Evolutionary conservation across 1,284 basidiomycete species (phyloP), one percentile per base, ranked within the genome.

Genomic region (Ustilago cynodontis): DNA sequence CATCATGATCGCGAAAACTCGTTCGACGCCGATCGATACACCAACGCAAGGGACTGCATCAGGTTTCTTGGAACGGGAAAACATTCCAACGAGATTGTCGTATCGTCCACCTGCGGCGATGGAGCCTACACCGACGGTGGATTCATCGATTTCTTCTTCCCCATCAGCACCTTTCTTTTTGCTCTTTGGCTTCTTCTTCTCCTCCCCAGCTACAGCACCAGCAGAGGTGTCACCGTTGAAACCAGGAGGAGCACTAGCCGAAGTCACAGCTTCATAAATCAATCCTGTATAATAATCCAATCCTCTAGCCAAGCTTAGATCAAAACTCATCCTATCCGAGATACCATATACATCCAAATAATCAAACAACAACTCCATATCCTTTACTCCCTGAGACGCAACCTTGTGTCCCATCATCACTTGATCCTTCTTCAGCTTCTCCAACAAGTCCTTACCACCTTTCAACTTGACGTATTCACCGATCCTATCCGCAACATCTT

Each of bases 221-320:
- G 51, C 51, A 29, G 66, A 24, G 67, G 80, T 58, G 2, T 87
- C 78, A 4, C 83, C 80, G 24, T 84, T 70, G 88, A 93, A 90
- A 9, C 91, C 90, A 1, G 96, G 94, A 1, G 96, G 95, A 0
- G 95, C 95, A 10, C 95, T 98, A 1, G 91, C 93, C 81, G 94
- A 94, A 26, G 94, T 93, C 80, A 95, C 90, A 45, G 94, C 97
- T 87, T 99, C 97, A 88, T 98, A 98, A 86, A 99, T 99, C 83
- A 99, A 92, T 43, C 97, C 96, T 1, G 96, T 99, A 88, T 99
- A 98, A 88, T 99, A 99, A 87, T 99, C 97, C 39, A 99, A 90
- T 26, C 96, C 96, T 37, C 97, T 92, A 9, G 97, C 97, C 24
- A 99, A 90, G 9, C 94, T 96, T 80, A 99, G 90, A 87, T 99